phyloP scores from a whole-genome alignment of 352 stramenopile species.

The Globisporangium cederbergense region DNA sequence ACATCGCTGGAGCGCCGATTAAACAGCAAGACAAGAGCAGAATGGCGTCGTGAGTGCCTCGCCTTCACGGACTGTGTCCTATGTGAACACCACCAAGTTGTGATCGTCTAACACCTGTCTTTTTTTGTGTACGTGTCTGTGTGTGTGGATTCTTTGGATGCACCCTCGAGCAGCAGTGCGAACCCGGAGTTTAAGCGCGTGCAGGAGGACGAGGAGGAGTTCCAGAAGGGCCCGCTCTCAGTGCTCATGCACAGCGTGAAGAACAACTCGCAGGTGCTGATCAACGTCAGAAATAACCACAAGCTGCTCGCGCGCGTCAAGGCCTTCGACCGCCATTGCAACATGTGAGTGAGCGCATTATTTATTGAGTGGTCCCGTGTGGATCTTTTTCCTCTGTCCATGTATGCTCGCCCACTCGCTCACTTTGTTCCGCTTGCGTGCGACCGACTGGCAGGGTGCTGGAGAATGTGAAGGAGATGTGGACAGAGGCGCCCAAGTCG shows the following conservation, averaged over 20 bases:
- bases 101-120: not conserved
- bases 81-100: too few species aligned
- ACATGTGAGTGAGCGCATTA: conserved; percentile 80
- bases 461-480: conserved; percentile 99
- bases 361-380: not conserved
- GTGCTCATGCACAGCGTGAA: conserved; percentile 98
- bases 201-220: conserved; percentile 90
- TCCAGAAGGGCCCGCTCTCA: conserved; percentile 95
- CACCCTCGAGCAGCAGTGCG: conserved; percentile 15
- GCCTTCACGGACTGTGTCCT: not conserved
- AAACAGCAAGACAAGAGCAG: not conserved
- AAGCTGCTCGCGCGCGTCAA: conserved; percentile 99
- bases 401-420: not conserved
- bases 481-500: conserved; percentile 98
- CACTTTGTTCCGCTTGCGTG: not conserved
- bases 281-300: conserved; percentile 99
- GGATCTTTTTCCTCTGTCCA: not conserved
- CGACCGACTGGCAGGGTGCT: conserved; percentile 85
- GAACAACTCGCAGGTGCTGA: conserved; percentile 97
- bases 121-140: not conserved
- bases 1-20: not conserved
- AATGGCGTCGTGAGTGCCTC: conserved; percentile 6
- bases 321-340: conserved; percentile 99
- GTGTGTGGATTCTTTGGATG: not conserved
- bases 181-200: conserved; percentile 78